Percentiles rank a stretch among this genome's conserved stretches.
Conservation (phyloP, 129 eudicot genomes). For the Scalesia atractyloides region DNA sequence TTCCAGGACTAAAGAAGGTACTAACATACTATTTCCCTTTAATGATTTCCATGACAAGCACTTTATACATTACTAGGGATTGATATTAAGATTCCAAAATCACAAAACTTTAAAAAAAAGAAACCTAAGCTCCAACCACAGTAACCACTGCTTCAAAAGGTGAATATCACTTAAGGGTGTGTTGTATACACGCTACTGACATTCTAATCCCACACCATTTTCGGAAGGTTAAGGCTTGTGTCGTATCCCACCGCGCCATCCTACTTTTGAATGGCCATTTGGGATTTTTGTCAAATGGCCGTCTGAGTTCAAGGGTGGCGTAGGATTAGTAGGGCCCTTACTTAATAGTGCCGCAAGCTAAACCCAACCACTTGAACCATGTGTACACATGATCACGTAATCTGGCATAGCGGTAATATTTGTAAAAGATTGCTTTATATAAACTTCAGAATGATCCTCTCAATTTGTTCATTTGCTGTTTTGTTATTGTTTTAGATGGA, state of each 20-base stretch:
- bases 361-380: background rate
- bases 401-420: background rate
- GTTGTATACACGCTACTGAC: too few relatives aligned
- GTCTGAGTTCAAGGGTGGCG: too few relatives aligned
- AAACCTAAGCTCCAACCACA: too few relatives aligned
- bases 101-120: background rate
- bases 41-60: background rate
- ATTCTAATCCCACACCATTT: too few relatives aligned
- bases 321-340: too few relatives aligned
- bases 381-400: background rate
- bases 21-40: background rate
- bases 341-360: too few relatives aligned
- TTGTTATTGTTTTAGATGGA: constrained; percentile 23
- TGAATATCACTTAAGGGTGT: too few relatives aligned
- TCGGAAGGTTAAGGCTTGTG: too few relatives aligned
- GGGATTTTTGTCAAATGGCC: too few relatives aligned
- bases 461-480: background rate
- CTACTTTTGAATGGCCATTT: too few relatives aligned
- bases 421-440: background rate
- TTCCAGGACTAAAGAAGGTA: constrained; percentile 33
- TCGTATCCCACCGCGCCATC: too few relatives aligned
- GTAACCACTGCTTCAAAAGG: too few relatives aligned
- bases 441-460: background rate
- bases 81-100: background rate
- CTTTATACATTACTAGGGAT: background rate